Evolutionary conservation across 164 flowering plant genomes (phyloP).

Genomic region (Umbilicus rupestris): DNA sequence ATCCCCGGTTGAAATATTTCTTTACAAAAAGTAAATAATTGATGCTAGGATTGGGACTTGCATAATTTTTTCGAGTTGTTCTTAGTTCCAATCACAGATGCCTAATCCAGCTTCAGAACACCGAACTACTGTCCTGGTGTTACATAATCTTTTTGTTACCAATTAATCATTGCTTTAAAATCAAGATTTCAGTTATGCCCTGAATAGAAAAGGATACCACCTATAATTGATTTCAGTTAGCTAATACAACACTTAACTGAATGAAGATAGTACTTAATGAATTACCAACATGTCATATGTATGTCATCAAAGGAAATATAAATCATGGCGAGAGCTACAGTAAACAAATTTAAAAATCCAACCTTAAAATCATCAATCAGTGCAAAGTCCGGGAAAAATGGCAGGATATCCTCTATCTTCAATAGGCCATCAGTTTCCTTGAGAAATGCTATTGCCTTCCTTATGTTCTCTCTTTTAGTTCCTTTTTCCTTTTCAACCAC

Average conservation of each 20-base stretch:
- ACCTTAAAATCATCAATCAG: constrained; percentile 98
- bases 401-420: constrained; percentile 95
- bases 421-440: constrained; percentile 96
- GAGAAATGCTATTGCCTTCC: constrained; percentile 96
- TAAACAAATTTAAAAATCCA: background rate
- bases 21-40: background rate
- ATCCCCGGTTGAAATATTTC: background rate
- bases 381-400: constrained; percentile 98
- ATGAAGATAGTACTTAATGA: no score
- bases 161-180: no score
- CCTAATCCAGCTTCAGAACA: no score
- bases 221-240: no score
- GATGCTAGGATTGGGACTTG: no score
- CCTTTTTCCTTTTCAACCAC: constrained; percentile 96
- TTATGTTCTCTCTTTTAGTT: constrained; percentile 90
- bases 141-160: no score
- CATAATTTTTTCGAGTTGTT: background rate
- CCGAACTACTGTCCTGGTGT: no score
- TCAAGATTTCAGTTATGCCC: no score
- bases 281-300: no score
- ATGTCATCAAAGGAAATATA: background rate
- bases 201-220: no score
- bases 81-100: no score
- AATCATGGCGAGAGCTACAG: background rate
- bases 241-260: no score